Base-by-base conservation (phyloP, 345 rosid species). In the Aquilaria malaccensis region DNA sequence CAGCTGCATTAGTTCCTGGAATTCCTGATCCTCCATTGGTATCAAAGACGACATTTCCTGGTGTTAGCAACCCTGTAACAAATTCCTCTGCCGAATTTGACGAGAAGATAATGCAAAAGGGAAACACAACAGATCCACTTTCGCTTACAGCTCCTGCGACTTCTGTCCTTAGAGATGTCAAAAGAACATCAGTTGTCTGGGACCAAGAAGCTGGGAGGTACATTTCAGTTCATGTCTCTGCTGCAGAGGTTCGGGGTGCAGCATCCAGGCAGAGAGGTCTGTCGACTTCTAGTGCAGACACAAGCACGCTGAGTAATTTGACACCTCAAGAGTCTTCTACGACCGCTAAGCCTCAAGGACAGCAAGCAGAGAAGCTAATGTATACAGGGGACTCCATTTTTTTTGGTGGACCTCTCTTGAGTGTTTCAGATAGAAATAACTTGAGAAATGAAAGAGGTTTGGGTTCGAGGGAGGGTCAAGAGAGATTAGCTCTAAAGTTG, bases 121-220 rank as follows among this genome's bases (percentile, higher is more conserved):
- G 82, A 65, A 73, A 75, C 54, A 71, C 64, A 29, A 33, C 72
- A 0, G 96, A 93, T 66, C 87, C 91, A 7, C 61, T 93, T 64
- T 76, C 80, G 59, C 79, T 79, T 52, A 68, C 90, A 45, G 83
- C 92, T 59, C 86, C 97, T 47, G 72, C 97, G 29, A 65, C 89
- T 61, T 90, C 97, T 63, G 83, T 94, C 79, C 83, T 90, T 51
- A 78, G 96, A 74, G 99, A 94, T 60, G 85, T 87, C 59, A 90
- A 84, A 72, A 84, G 86, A 69, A 84, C 97, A 48, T 90, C 96
- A 51, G 99, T 90, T 53, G 84, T 86, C 10, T 94, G 87, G 87
- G 97, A 94, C 69, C 97, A 78, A 82, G 99, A 90, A 61, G 97
- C 96, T 33, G 95, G 99, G 30, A 80, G 99, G 70, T 94, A 86